phyloP scores from a whole-genome alignment of 2,329 filamentous ascomycete species.

The Talaromyces sp. region DNA sequence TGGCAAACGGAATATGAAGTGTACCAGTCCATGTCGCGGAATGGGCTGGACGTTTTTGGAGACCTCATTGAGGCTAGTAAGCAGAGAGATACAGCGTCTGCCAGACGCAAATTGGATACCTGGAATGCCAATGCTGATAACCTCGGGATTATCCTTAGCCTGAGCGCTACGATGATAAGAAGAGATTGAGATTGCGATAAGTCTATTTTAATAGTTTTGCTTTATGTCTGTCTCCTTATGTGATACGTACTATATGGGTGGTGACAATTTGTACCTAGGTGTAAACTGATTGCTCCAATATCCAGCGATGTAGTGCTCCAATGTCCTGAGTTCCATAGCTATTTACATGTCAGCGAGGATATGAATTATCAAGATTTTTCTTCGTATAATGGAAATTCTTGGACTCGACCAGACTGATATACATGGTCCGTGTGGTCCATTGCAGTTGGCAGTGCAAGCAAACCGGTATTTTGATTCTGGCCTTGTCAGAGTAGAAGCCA shows the following conservation, averaged over 20 bases:
- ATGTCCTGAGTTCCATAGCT: no score
- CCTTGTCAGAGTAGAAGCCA: neutral
- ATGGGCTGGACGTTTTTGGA: slow-evolving; percentile 10
- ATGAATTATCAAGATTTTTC: no score
- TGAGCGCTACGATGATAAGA: neutral
- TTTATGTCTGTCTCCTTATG: neutral
- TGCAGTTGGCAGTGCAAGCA: no score
- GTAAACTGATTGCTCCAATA: no score
- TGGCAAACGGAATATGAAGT: slow-evolving; percentile 13
- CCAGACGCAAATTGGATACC: neutral
- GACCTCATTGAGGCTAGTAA: slow-evolving; percentile 11
- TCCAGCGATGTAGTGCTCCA: no score
- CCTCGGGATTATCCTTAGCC: neutral
- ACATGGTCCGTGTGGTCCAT: no score
- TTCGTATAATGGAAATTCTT: no score
- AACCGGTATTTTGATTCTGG: no score
- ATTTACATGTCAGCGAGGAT: no score
- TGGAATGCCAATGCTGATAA: slow-evolving; percentile 10
- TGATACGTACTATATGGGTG: neutral
- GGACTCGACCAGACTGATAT: no score
- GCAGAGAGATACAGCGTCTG: neutral
- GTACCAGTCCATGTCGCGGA: slow-evolving; percentile 5
- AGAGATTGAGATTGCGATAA: neutral
- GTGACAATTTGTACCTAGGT: no score
- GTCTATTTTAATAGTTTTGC: neutral